Percentiles rank a stretch among this genome's conserved stretches.
Conservation (phyloP, 352 stramenopile species). For the Pythium grandisporangium region DNA sequence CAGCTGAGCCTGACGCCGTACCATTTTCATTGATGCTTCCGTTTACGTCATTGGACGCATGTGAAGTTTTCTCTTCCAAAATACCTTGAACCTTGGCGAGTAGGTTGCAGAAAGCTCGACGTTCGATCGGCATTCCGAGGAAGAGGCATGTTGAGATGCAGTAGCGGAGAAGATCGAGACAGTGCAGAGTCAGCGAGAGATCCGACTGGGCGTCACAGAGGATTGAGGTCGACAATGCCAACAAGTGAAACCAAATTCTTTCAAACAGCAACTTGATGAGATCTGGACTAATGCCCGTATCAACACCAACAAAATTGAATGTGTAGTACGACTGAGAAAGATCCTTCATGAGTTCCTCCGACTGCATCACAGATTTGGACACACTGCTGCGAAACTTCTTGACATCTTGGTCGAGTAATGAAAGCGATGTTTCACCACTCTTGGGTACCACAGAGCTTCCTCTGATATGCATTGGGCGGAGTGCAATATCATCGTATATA, state of each 20-base stretch:
- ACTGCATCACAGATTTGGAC: conserved; percentile 68
- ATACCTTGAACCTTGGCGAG: conserved; percentile 63
- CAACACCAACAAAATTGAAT: conserved; percentile 90
- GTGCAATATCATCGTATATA: conserved; percentile 95
- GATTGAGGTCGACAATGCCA: conserved; percentile 80
- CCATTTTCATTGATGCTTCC: conserved; percentile 10
- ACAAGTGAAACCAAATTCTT: conserved; percentile 93
- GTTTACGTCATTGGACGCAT: no score
- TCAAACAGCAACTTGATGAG: conserved; percentile 90
- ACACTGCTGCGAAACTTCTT: conserved; percentile 69
- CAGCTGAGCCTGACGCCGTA: neutral
- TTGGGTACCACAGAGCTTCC: conserved; percentile 46
- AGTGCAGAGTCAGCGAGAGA: conserved; percentile 71
- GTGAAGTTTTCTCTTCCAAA: conserved; percentile 36
- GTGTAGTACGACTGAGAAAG: conserved; percentile 68
- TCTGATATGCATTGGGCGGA: conserved; percentile 90
- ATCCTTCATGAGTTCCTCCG: conserved; percentile 82
- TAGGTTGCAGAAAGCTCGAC: conserved; percentile 69
- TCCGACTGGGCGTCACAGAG: conserved; percentile 71
- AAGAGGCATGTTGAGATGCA: conserved; percentile 82
- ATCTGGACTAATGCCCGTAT: conserved; percentile 83
- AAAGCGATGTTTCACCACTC: conserved; percentile 30
- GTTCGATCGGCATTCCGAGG: conserved; percentile 63
- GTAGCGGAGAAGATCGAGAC: conserved; percentile 71
- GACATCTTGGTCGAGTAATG: conserved; percentile 45